A percentile compares a stretch with the other conserved stretches of the same genome.
phyloP scores from a whole-genome alignment of 2,329 filamentous ascomycete species.

The Cladosporium sp. region DNA sequence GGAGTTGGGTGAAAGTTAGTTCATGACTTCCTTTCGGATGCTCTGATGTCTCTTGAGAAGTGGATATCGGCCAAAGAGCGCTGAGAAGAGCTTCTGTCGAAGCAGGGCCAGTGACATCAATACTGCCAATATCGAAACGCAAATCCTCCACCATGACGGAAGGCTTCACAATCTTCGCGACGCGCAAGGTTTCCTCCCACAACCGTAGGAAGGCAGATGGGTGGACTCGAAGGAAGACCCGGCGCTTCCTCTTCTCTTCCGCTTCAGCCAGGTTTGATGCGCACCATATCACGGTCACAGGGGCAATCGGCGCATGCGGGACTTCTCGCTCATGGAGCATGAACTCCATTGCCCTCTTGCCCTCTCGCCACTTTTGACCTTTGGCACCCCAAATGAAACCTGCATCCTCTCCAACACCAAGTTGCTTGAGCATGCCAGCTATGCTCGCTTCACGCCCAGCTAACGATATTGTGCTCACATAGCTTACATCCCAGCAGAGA shows the following conservation, averaged over 20 bases:
- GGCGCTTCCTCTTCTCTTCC: constrained; percentile 41
- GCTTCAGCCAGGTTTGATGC: constrained; percentile 33
- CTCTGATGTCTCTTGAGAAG: constrained; percentile 15
- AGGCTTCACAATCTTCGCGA: constrained; percentile 59
- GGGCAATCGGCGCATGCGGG: constrained; percentile 59
- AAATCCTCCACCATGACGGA: constrained; percentile 63
- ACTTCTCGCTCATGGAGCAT: constrained; percentile 57
- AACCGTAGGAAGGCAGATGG: constrained; percentile 72
- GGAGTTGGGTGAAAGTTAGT: constrained; percentile 48
- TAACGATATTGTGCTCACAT: constrained; percentile 80
- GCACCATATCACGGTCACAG: constrained; percentile 73
- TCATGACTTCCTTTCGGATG: constrained; percentile 34
- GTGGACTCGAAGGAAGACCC: constrained; percentile 70
- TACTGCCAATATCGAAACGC: constrained; percentile 68
- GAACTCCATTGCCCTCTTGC: constrained; percentile 53
- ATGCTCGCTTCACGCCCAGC: constrained; percentile 64
- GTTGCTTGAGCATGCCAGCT: constrained; percentile 58
- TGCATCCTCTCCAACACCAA: constrained; percentile 53
- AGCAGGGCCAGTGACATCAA: constrained; percentile 66
- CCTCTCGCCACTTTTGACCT: constrained; percentile 67
- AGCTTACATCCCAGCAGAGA: constrained; percentile 90
- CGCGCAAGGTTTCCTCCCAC: constrained; percentile 59
- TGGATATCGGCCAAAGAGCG: constrained; percentile 52
- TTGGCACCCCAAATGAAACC: constrained; percentile 54
- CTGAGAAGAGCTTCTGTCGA: constrained; percentile 74